A percentile compares a stretch with the other conserved stretches of the same genome.
Conservation (phyloP, 805 yeast genomes). For the Ogataea paraovalis region DNA sequence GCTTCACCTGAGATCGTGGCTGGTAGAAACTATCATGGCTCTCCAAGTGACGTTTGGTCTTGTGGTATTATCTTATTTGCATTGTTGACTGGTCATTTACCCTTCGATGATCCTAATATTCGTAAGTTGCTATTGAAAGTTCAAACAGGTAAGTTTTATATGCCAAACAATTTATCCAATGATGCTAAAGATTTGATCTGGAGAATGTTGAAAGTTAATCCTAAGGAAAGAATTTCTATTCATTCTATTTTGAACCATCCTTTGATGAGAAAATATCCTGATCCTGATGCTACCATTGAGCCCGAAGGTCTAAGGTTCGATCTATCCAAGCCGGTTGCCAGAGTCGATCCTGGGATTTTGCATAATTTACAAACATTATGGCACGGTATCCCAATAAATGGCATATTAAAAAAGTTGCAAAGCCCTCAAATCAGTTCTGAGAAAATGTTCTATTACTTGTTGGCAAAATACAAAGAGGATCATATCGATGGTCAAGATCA, state of each 20-base stretch:
- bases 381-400: slow-evolving; percentile 45
- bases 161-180: slow-evolving; percentile 58
- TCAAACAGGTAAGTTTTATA: slow-evolving; percentile 68
- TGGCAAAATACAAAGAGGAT: slow-evolving; percentile 31
- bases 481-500: slow-evolving; percentile 19
- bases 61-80: slow-evolving; percentile 84
- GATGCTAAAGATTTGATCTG: slow-evolving; percentile 69
- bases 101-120: slow-evolving; percentile 80
- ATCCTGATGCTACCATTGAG: slow-evolving; percentile 28
- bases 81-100: slow-evolving; percentile 72
- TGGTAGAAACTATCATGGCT: slow-evolving; percentile 76
- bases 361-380: slow-evolving; percentile 53
- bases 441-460: slow-evolving; percentile 34
- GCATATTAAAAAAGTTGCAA: slow-evolving; percentile 27
- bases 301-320: slow-evolving; percentile 20
- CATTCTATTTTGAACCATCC: slow-evolving; percentile 59
- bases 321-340: slow-evolving; percentile 20
- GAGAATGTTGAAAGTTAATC: slow-evolving; percentile 66
- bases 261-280: slow-evolving; percentile 48
- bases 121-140: slow-evolving; percentile 68
- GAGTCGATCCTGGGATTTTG: slow-evolving; percentile 47
- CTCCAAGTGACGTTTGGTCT: slow-evolving; percentile 85
- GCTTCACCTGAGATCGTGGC: slow-evolving; percentile 85
- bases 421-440: slow-evolving; percentile 27
- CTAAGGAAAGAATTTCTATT: slow-evolving; percentile 66